Evolutionary conservation across 805 yeast species (phyloP).

Genomic region (Starmera caribaea): DNA sequence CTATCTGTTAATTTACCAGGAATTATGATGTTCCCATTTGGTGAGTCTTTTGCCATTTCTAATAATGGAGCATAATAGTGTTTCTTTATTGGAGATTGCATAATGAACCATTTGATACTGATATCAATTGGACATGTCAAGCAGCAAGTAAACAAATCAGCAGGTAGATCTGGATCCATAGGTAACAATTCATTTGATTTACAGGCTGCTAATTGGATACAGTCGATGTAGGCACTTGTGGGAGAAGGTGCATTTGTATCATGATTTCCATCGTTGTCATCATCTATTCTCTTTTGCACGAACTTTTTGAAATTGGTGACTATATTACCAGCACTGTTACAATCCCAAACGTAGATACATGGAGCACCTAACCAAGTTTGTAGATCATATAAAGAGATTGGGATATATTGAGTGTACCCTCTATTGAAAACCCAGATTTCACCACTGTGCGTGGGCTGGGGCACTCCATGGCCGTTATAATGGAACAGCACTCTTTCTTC

Average conservation of each 20-base stretch:
- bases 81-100: constrained; percentile 62
- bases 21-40: constrained; percentile 42
- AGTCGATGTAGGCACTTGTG: constrained; percentile 55
- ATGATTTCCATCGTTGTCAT: constrained; percentile 55
- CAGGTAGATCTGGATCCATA: constrained; percentile 90
- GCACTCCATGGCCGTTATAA: constrained; percentile 98
- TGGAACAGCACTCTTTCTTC: constrained; percentile 91
- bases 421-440: constrained; percentile 98
- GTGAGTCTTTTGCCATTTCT: constrained; percentile 22
- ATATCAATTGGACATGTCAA: constrained; percentile 93
- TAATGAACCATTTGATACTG: constrained; percentile 81
- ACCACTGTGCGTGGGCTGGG: constrained; percentile 92
- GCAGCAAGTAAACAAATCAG: constrained; percentile 92
- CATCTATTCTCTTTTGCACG: constrained; percentile 82
- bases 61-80: constrained; percentile 30
- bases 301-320: constrained; percentile 82
- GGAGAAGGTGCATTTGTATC: constrained; percentile 33
- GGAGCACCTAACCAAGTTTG: constrained; percentile 99
- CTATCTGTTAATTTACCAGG: constrained; percentile 92
- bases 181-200: constrained; percentile 77
- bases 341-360: constrained; percentile 88
- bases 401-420: constrained; percentile 95
- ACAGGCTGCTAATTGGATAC: constrained; percentile 92
- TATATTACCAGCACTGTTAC: constrained; percentile 90
- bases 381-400: constrained; percentile 87